Evolutionary conservation across 2,329 filamentous ascomycete genomes (phyloP).

Genomic region (Cladosporium sp.): DNA sequence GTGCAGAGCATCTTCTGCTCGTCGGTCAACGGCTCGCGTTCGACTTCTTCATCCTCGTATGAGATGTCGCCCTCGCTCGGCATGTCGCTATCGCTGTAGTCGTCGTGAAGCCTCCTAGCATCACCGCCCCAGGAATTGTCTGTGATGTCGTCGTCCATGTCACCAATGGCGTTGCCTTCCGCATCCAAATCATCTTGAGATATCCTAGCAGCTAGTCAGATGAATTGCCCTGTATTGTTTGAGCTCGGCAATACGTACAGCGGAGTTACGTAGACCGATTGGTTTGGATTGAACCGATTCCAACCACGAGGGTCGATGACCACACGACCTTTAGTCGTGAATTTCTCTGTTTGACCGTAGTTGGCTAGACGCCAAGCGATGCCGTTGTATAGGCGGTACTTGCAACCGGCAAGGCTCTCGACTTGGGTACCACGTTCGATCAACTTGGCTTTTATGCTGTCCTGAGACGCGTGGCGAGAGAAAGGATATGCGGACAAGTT

Average conservation of each 20-base stretch:
- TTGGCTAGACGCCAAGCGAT: slow-evolving; percentile 36
- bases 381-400: slow-evolving; percentile 49
- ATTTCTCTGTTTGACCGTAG: slow-evolving; percentile 33
- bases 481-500: slow-evolving; percentile 42
- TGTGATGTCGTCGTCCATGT: slow-evolving; percentile 18
- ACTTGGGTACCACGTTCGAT: slow-evolving; percentile 44
- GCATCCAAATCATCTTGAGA: no score
- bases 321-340: slow-evolving; percentile 45
- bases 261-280: slow-evolving; percentile 35
- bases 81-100: slow-evolving; percentile 24
- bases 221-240: slow-evolving; percentile 12
- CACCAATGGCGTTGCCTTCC: slow-evolving; percentile 4
- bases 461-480: slow-evolving; percentile 39
- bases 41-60: slow-evolving; percentile 15
- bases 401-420: slow-evolving; percentile 44
- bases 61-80: slow-evolving; percentile 30
- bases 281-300: slow-evolving; percentile 43
- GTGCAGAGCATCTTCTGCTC: slow-evolving; percentile 32
- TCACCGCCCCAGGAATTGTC: slow-evolving; percentile 20
- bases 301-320: slow-evolving; percentile 50
- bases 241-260: slow-evolving; percentile 23
- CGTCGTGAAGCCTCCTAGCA: slow-evolving; percentile 1
- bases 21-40: slow-evolving; percentile 21
- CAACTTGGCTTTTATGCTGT: slow-evolving; percentile 36
- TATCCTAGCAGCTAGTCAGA: background rate